Base-by-base conservation (phyloP, 805 yeast species). In the Saccharomycopsis sp. region DNA sequence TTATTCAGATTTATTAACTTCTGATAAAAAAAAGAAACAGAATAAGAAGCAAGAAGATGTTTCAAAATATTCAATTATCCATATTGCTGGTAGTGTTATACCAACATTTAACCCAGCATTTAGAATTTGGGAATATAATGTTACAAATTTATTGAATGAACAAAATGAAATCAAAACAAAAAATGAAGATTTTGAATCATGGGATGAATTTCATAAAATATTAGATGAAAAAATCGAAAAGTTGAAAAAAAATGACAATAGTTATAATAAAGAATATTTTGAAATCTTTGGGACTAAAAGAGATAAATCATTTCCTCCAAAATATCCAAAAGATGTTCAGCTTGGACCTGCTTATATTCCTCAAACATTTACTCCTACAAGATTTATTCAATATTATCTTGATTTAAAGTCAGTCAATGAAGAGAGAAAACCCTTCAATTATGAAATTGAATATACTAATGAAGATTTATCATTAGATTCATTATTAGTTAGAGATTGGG, bases 41-140 rank as follows among this genome's bases (percentile, higher is more conserved):
- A 51, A 50, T 2, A 39, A 38, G 26, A 45, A 45, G 20, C 49
- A 45, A 39, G 55, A 52, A 27, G 44, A 37, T 34, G 40, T 37
- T n/a, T 23, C 44, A 13, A 68, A 87, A 32, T 85, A 82, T 54
- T 66, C 86, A 1, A 63, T 85, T 38, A 76, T 80, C 0, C 81
- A 76, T 52, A 73, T 85, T 13, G 68, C 77, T 2, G 76, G 87
- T 1, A 79, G 88, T 41, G 74, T 85, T 12, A 73, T 86, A 12
- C 95, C 95, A 3, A 85, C 94, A 0, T 86, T 78, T 60, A 83
- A 82, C 49, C 87, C 95, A 4, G 84, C 87, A 4, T 53, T 85
- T 46, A 66, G 95, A 48, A 76, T 85, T 2, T 85, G 94, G 92
- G 95, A 85, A 55, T 85, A 85, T 57, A 85, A 85, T 52, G 70